phyloP scores from a whole-genome alignment of 768 basidiomycete genomes.

The Jaapia argillacea region DNA sequence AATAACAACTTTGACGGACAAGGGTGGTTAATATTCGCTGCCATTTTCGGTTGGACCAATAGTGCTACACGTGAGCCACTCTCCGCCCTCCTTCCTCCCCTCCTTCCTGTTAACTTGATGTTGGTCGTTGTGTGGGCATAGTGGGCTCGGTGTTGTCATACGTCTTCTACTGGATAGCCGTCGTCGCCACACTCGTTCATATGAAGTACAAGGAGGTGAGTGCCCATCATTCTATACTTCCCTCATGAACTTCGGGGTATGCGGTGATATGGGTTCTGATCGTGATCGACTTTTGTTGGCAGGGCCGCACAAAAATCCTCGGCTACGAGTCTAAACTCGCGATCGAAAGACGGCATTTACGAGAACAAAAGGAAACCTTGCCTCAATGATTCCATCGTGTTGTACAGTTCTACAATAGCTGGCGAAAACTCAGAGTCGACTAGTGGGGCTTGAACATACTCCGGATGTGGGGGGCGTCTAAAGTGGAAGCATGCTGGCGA shows the following conservation, averaged over 20 bases:
- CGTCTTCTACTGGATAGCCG: conserved; percentile 87
- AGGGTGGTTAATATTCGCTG: conserved; percentile 78
- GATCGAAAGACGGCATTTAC: no score
- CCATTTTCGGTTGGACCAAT: conserved; percentile 86
- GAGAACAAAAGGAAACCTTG: no score
- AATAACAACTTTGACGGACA: conserved; percentile 35
- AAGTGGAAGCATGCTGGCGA: no score
- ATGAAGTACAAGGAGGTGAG: conserved; percentile 45
- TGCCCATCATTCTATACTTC: not conserved
- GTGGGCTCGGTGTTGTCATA: conserved; percentile 80
- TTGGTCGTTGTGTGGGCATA: no score
- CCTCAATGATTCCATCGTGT: no score
- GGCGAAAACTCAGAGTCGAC: no score
- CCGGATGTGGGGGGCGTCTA: no score
- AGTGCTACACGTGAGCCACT: conserved; percentile 50
- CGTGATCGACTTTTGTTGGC: conserved; percentile 3
- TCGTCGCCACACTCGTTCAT: conserved; percentile 53
- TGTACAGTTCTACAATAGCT: no score
- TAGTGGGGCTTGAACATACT: no score
- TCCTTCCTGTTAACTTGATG: conserved; percentile 1
- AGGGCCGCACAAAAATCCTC: conserved; percentile 52
- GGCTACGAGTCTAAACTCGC: no score
- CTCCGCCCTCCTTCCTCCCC: not conserved
- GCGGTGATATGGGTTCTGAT: conserved; percentile 9
- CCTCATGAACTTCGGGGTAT: not conserved